Conservation (phyloP, 257 asterid species). For the Przewalskia tangutica region DNA sequence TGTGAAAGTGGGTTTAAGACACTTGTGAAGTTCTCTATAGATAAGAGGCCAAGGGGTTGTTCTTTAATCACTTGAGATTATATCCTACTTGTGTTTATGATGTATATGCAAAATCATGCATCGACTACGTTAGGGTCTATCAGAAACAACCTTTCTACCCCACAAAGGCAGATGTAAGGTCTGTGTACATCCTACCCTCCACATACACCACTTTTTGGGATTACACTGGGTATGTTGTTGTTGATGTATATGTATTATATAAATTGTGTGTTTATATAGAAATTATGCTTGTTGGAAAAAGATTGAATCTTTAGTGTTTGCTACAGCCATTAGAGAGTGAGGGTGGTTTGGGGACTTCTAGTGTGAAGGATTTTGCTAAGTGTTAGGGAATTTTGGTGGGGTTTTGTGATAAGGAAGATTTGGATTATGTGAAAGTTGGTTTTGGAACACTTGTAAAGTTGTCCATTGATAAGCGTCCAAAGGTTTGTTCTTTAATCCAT, state of each 20-base stretch:
- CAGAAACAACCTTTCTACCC: too few species aligned
- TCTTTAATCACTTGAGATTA: not conserved
- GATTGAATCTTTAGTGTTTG: not conserved
- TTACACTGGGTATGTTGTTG: not conserved
- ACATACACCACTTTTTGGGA: too few species aligned
- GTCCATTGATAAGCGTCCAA: conserved; percentile 76
- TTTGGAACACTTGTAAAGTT: conserved; percentile 48
- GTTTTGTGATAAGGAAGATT: conserved; percentile 50
- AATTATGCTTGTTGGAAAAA: not conserved
- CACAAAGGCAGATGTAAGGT: too few species aligned
- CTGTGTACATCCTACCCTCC: too few species aligned
- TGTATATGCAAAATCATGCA: not conserved
- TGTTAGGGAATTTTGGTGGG: conserved; percentile 56
- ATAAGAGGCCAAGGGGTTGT: conserved; percentile 82
- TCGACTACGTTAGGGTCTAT: too few species aligned
- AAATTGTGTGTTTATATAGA: not conserved
- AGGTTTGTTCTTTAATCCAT: conserved; percentile 31
- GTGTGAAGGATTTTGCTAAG: conserved; percentile 67
- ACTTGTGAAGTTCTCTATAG: conserved; percentile 53
- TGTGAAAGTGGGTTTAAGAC: conserved; percentile 43
- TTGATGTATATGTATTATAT: not conserved
- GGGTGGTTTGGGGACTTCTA: conserved; percentile 41
- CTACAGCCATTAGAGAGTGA: conserved; percentile 4
- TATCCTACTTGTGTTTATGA: not conserved
- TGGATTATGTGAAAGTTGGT: conserved; percentile 59